phyloP scores from a whole-genome alignment of 2,329 filamentous ascomycete species.

The Xylariaceae sp. region DNA sequence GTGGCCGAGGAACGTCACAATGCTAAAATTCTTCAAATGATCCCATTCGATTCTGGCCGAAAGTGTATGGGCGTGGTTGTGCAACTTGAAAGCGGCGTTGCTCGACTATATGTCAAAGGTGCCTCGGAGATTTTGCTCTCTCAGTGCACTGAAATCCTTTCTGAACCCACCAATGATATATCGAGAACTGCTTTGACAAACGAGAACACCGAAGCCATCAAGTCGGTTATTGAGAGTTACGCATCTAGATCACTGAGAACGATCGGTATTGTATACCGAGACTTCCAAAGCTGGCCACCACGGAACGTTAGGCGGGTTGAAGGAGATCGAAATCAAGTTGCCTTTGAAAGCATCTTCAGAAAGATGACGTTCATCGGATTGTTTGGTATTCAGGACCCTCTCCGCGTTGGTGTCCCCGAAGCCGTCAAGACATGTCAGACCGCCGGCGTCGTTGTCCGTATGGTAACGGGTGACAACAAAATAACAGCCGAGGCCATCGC shows the following conservation, averaged over 20 bases:
- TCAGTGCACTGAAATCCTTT: constrained; percentile 51
- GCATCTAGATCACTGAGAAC: constrained; percentile 77
- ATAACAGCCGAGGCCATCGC: constrained; percentile 77
- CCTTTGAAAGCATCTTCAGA: constrained; percentile 63
- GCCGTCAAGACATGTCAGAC: constrained; percentile 70
- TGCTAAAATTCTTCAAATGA: constrained; percentile 57
- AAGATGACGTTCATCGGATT: constrained; percentile 66
- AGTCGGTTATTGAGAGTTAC: constrained; percentile 69
- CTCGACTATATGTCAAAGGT: constrained; percentile 59
- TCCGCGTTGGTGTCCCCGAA: constrained; percentile 69
- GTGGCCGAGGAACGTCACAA: constrained; percentile 62
- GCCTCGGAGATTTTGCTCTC: constrained; percentile 61
- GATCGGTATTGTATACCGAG: constrained; percentile 77
- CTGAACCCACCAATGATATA: constrained; percentile 44
- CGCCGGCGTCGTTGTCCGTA: constrained; percentile 75
- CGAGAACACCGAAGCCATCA: constrained; percentile 55
- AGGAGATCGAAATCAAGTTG: constrained; percentile 55
- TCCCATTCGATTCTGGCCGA: constrained; percentile 71
- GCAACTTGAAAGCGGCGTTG: constrained; percentile 46
- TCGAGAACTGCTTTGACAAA: constrained; percentile 43
- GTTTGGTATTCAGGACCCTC: constrained; percentile 77
- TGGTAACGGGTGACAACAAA: constrained; percentile 83
- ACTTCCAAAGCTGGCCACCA: constrained; percentile 83
- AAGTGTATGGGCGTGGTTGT: constrained; percentile 67
- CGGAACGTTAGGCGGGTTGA: constrained; percentile 52